Evolutionary conservation across 345 rosid genomes (phyloP).

Genomic region (Capsella bursapastoris): DNA sequence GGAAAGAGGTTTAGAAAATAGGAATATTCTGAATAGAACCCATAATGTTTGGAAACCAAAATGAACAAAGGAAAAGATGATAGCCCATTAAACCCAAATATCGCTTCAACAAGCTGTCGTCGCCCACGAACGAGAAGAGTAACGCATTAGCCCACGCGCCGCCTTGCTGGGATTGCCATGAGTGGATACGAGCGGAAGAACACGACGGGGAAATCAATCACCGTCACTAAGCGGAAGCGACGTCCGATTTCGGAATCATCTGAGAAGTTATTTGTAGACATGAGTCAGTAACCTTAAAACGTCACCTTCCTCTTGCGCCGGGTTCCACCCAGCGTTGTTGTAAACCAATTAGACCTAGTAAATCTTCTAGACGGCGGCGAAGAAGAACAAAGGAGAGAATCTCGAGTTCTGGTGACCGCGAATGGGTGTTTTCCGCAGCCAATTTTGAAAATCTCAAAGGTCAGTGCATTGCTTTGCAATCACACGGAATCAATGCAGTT

Average conservation of each 20-base stretch:
- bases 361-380: conserved; percentile 34
- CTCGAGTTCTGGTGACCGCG: conserved; percentile 33
- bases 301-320: conserved; percentile 21
- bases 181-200: conserved; percentile 23
- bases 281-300: conserved; percentile 23
- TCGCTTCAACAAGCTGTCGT: no score
- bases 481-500: not conserved
- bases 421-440: conserved; percentile 44
- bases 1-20: no score
- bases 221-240: conserved; percentile 36
- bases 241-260: conserved; percentile 13
- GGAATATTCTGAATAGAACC: no score
- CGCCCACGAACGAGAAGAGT: no score
- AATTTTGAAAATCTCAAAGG: conserved; percentile 35
- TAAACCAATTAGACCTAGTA: conserved; percentile 10
- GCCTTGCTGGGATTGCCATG: conserved; percentile 28
- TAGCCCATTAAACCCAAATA: no score
- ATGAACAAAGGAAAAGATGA: no score
- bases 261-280: not conserved
- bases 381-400: conserved; percentile 20
- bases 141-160: conserved; percentile 10
- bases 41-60: no score
- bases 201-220: conserved; percentile 11
- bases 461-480: conserved; percentile 19
- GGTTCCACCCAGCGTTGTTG: not conserved